Evolutionary conservation across 73 alveolate species (phyloP).

Genomic region (Paramecium caudatum): DNA sequence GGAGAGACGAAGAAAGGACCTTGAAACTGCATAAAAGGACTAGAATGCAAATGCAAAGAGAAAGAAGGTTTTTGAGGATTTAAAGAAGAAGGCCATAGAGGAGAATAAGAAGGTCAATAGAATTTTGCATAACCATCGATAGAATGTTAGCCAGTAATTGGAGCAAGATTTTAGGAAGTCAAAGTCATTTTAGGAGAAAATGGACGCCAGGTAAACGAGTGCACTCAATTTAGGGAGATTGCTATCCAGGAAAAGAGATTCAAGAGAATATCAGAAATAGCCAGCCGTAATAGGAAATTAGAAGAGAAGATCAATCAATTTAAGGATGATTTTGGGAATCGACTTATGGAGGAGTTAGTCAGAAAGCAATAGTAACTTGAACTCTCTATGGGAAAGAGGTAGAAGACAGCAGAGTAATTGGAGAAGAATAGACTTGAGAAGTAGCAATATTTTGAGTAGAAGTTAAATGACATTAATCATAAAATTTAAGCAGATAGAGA

Average conservation of each 20-base stretch:
- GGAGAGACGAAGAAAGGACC: not conserved
- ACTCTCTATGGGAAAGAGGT: not conserved
- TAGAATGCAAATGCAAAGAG: not conserved
- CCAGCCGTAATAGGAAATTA: conserved; percentile 16
- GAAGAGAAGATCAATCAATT: conserved; percentile 3
- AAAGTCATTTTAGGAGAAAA: not conserved
- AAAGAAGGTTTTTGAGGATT: not conserved
- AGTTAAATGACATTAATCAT: not conserved
- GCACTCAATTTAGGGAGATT: not conserved
- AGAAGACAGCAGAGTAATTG: conserved; percentile 11
- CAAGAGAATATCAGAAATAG: not conserved
- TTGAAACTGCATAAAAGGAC: not conserved
- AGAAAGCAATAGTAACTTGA: not conserved
- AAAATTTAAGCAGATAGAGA: not conserved
- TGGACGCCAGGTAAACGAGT: not conserved
- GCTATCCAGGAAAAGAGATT: not conserved
- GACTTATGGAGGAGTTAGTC: not conserved
- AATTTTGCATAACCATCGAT: not conserved
- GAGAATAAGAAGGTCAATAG: not conserved
- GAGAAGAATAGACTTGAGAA: conserved; percentile 13
- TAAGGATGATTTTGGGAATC: conserved; percentile 35
- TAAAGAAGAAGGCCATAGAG: not conserved
- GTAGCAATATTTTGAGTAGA: not conserved
- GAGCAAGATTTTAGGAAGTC: conserved; percentile 29
- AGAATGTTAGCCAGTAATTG: not conserved